These are phyloP conservation scores for Neofusicoccum laricinum DNA, from an alignment of 2,329 filamentous ascomycete genomes.

Conservation along the genomic window DNA sequence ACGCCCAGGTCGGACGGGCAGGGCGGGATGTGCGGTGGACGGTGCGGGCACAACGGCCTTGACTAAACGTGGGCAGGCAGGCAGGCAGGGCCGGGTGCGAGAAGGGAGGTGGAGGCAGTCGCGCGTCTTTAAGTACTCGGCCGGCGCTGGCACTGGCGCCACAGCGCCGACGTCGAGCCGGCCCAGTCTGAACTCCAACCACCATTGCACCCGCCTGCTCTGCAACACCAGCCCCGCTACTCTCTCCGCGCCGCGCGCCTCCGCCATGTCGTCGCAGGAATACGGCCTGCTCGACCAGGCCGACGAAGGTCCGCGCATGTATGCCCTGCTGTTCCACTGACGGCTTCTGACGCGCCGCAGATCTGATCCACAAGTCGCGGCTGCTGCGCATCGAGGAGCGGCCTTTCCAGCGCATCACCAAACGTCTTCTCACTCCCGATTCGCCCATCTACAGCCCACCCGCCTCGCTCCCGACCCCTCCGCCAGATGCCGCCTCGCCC, in stretches of 20 bases:
- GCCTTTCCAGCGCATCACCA: slow-evolving; percentile 84
- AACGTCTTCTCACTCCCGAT: slow-evolving; percentile 69
- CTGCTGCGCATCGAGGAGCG: slow-evolving; percentile 89
- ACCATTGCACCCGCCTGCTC: not conserved
- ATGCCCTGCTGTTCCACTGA: not conserved
- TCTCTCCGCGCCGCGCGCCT: not conserved
- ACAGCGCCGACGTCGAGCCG: no score
- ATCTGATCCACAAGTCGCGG: slow-evolving; percentile 81
- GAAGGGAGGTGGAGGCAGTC: not conserved
- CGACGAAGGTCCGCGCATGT: slow-evolving; percentile 55
- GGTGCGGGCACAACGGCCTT: not conserved
- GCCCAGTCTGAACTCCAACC: no score
- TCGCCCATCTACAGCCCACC: slow-evolving; percentile 59
- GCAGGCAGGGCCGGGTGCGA: not conserved
- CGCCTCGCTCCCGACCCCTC: slow-evolving; percentile 62
- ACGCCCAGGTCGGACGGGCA: not conserved
- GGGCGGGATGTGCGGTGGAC: no score
- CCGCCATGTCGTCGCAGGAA: slow-evolving; percentile 43
- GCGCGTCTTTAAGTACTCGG: slow-evolving; percentile 2
- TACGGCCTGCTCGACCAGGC: slow-evolving; percentile 71
- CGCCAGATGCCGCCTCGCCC: slow-evolving; percentile 55
- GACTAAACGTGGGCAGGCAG: no score
- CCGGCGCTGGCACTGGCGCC: no score
- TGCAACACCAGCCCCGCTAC: not conserved
- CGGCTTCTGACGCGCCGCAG: slow-evolving; percentile 38